These are phyloP conservation scores for Fonsecaea multimorphosa DNA, from an alignment of 2,329 filamentous ascomycete genomes.

Conservation along the genomic window DNA sequence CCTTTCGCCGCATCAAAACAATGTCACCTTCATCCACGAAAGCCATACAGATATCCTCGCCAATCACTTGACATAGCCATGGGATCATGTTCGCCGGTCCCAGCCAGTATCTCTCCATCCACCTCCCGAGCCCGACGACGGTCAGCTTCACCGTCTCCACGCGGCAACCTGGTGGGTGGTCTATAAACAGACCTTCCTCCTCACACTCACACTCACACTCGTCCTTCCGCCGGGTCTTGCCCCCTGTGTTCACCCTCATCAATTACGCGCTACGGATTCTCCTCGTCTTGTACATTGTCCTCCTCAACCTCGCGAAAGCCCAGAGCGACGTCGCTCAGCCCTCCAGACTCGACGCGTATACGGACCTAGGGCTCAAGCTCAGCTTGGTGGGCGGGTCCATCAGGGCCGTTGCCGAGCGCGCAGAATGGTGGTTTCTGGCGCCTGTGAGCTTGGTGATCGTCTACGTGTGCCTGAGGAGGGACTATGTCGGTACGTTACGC, in stretches of 20 bases:
- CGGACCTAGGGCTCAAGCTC: conserved; percentile 42
- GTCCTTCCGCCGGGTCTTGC: conserved; percentile 44
- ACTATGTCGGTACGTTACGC: conserved; percentile 56
- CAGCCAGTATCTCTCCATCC: conserved; percentile 59
- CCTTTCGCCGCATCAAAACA: too few species aligned
- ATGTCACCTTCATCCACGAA: too few species aligned
- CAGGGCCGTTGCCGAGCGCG: conserved; percentile 44
- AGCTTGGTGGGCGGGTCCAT: conserved; percentile 42
- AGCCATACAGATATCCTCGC: not conserved
- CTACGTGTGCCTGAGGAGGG: conserved; percentile 55
- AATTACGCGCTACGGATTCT: conserved; percentile 54
- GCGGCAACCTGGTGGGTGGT: conserved; percentile 57
- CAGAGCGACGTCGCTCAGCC: conserved; percentile 44
- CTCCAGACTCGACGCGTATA: conserved; percentile 41
- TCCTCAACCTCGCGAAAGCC: conserved; percentile 46
- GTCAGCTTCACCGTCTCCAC: conserved; percentile 91
- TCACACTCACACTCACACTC: not conserved
- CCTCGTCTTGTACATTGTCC: conserved; percentile 50
- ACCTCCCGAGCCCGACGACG: conserved; percentile 83
- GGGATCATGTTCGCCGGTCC: conserved; percentile 24
- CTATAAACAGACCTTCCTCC: too few species aligned
- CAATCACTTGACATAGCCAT: not conserved
- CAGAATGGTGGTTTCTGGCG: conserved; percentile 52
- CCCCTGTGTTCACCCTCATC: conserved; percentile 49
- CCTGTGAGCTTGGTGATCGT: conserved; percentile 49